phyloP scores from a whole-genome alignment of 306 rosid genomes.

The Astragalus membranaceus region DNA sequence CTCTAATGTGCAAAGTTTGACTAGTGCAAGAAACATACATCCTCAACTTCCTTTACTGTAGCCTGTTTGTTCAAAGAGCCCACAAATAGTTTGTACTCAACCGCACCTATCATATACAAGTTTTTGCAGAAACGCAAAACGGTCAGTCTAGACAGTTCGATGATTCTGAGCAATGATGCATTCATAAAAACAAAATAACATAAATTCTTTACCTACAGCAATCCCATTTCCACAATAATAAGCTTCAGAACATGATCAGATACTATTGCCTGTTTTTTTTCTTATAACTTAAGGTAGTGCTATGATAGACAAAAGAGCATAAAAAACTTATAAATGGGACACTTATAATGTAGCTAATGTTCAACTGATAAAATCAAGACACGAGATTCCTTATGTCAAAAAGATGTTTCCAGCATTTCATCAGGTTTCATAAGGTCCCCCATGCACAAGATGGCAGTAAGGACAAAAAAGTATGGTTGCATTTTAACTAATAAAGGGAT shows the following conservation, averaged over 20 bases:
- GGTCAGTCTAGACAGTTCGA: conserved; percentile 18
- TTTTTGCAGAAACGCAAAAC: conserved; percentile 26
- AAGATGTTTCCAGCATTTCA: neutral
- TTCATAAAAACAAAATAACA: neutral
- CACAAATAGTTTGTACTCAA: conserved; percentile 92
- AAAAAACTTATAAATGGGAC: neutral
- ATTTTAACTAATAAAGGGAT: neutral
- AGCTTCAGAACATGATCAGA: conserved; percentile 3
- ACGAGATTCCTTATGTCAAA: neutral
- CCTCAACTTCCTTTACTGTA: conserved; percentile 80
- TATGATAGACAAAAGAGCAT: neutral
- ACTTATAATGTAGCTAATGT: neutral
- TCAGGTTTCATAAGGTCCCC: neutral
- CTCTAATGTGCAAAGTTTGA: conserved; percentile 14
- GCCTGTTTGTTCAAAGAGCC: conserved; percentile 93
- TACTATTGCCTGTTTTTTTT: neutral
- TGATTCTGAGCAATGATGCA: neutral
- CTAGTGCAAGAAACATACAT: conserved; percentile 47
- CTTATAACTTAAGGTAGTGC: neutral
- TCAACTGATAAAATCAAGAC: conserved; percentile 1
- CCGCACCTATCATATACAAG: conserved; percentile 62
- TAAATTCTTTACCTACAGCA: neutral
- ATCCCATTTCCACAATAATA: neutral
- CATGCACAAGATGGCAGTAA: neutral
- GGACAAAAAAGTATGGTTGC: neutral